phyloP scores from a whole-genome alignment of 2,329 filamentous ascomycete genomes.

The Emergomyces pasteurianus region DNA sequence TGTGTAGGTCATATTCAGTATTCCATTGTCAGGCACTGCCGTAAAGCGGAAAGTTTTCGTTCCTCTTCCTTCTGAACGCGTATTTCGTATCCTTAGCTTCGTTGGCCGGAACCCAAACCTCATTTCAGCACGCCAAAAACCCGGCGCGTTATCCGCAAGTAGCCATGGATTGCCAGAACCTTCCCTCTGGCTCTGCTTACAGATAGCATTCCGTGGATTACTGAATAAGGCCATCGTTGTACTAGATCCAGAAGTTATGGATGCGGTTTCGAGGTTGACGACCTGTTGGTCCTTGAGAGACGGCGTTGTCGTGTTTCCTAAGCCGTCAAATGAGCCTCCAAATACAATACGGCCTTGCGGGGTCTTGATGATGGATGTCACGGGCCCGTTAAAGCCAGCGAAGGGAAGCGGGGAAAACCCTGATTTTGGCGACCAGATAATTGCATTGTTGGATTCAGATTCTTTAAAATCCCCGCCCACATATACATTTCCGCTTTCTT shows the following conservation, averaged over 20 bases:
- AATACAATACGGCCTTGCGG: conserved; percentile 80
- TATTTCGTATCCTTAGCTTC: conserved; percentile 80
- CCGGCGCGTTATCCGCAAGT: conserved; percentile 59
- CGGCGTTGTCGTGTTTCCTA: conserved; percentile 62
- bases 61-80: conserved; percentile 67
- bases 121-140: conserved; percentile 75
- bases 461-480: conserved; percentile 78
- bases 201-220: conserved; percentile 71
- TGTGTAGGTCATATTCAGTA: conserved; percentile 88
- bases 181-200: conserved; percentile 54
- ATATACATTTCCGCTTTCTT: conserved; percentile 66
- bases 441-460: conserved; percentile 75
- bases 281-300: conserved; percentile 55
- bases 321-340: conserved; percentile 75
- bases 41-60: conserved; percentile 82
- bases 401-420: conserved; percentile 78
- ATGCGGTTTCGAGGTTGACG: conserved; percentile 72
- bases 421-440: conserved; percentile 59
- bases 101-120: conserved; percentile 77
- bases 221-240: conserved; percentile 54
- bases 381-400: conserved; percentile 85
- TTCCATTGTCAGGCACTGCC: conserved; percentile 73
- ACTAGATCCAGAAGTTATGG: conserved; percentile 51
- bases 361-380: conserved; percentile 70
- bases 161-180: conserved; percentile 73